phyloP scores from a whole-genome alignment of 148 eudicot genomes.

The Persicaria maculosa region DNA sequence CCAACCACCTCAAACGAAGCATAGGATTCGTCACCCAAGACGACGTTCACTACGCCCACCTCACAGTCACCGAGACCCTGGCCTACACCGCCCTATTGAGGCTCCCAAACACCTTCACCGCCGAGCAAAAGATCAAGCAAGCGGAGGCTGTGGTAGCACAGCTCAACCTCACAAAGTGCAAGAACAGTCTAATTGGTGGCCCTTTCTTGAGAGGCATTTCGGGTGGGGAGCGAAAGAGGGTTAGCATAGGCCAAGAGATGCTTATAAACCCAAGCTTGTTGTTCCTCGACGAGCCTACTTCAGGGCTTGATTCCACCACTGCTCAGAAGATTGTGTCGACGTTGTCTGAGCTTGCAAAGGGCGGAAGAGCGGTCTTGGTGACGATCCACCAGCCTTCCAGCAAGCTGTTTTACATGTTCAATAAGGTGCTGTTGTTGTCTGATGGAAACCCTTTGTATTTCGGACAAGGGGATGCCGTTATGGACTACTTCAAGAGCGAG shows the following conservation, averaged over 20 bases:
- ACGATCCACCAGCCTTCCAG: slow-evolving; percentile 91
- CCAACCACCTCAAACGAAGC: slow-evolving; percentile 44
- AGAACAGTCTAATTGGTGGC: slow-evolving; percentile 55
- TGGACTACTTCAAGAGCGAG: slow-evolving; percentile 50
- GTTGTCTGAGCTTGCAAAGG: slow-evolving; percentile 42
- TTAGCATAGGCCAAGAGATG: slow-evolving; percentile 81
- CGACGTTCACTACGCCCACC: slow-evolving; percentile 58
- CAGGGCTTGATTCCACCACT: slow-evolving; percentile 79
- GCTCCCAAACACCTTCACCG: slow-evolving; percentile 43
- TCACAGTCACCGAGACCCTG: slow-evolving; percentile 69
- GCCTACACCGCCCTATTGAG: slow-evolving; percentile 65
- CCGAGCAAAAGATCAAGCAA: slow-evolving; percentile 32
- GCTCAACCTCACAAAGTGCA: slow-evolving; percentile 51
- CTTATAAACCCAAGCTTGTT: slow-evolving; percentile 70
- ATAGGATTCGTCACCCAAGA: slow-evolving; percentile 88
- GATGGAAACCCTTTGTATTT: slow-evolving; percentile 66
- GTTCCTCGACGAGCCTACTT: slow-evolving; percentile 75
- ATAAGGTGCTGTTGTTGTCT: slow-evolving; percentile 60
- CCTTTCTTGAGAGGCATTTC: slow-evolving; percentile 50
- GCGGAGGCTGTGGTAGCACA: slow-evolving; percentile 46
- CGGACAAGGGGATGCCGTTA: slow-evolving; percentile 50
- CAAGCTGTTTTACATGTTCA: slow-evolving; percentile 63
- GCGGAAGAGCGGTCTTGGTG: slow-evolving; percentile 60
- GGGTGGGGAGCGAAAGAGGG: slow-evolving; percentile 76
- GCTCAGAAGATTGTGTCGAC: slow-evolving; percentile 71